phyloP scores from a whole-genome alignment of 1,284 basidiomycete genomes.

The Hemileia vastatrix region DNA sequence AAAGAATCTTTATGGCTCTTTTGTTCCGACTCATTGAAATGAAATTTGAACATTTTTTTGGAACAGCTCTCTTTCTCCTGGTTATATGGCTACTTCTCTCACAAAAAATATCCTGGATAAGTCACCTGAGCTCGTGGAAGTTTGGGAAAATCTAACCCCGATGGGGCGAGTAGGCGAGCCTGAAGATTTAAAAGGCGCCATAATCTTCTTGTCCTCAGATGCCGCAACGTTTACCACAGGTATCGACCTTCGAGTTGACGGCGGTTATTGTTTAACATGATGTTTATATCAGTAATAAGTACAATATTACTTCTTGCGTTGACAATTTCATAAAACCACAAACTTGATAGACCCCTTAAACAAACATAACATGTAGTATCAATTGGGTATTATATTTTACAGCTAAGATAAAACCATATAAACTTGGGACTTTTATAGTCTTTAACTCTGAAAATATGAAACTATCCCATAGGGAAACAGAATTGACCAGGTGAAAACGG shows the following conservation, averaged over 20 bases:
- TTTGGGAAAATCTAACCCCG: constrained; percentile 81
- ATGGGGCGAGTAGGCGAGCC: constrained; percentile 57
- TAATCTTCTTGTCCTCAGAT: constrained; percentile 74
- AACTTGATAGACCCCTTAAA: too few species aligned
- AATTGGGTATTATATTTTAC: too few species aligned
- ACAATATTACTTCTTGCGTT: too few species aligned
- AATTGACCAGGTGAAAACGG: too few species aligned
- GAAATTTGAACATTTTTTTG: constrained; percentile 30
- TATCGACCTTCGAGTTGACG: constrained; percentile 70
- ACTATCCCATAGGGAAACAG: too few species aligned
- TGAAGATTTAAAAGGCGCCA: constrained; percentile 57
- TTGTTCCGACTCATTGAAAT: constrained; percentile 27
- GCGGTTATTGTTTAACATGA: constrained; percentile 62
- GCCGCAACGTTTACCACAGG: constrained; percentile 79
- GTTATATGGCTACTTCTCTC: constrained; percentile 81
- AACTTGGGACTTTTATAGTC: too few species aligned
- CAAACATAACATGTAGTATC: too few species aligned
- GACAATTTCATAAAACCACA: too few species aligned
- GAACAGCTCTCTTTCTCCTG: constrained; percentile 48
- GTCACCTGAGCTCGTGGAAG: constrained; percentile 60
- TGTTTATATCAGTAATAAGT: too few species aligned
- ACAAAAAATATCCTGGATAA: constrained; percentile 66
- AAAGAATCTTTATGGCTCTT: neutral
- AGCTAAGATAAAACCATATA: too few species aligned
- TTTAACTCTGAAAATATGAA: too few species aligned